phyloP scores from a whole-genome alignment of 257 asterid genomes.

The Catharanthus roseus region DNA sequence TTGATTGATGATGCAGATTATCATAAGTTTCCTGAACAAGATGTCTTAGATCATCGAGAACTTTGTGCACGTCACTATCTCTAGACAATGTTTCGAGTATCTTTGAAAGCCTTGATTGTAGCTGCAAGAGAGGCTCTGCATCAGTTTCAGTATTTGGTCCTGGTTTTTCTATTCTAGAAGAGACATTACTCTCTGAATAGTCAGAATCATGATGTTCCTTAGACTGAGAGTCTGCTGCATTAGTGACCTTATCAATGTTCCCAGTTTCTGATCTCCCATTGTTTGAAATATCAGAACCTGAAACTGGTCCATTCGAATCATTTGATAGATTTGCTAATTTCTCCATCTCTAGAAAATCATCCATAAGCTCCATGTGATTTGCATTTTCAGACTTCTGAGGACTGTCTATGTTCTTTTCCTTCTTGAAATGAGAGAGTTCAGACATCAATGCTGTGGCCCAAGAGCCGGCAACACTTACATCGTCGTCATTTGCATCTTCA shows the following conservation, averaged over 20 bases:
- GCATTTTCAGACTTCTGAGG: conserved; percentile 57
- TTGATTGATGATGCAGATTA: conserved; percentile 28
- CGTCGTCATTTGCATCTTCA: conserved; percentile 81
- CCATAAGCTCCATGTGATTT: conserved; percentile 77
- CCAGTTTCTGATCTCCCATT: conserved; percentile 29
- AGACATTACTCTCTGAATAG: conserved; percentile 18
- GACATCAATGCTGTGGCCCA: conserved; percentile 56
- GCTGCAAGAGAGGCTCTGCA: conserved; percentile 39
- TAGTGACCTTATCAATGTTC: conserved; percentile 30
- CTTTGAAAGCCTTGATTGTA: conserved; percentile 54
- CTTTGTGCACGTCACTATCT: conserved; percentile 48
- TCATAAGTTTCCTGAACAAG: conserved; percentile 54
- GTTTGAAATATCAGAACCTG: conserved; percentile 31
- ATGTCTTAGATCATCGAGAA: conserved; percentile 43
- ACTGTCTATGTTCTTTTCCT: conserved; percentile 54
- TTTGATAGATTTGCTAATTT: conserved; percentile 65
- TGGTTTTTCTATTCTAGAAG: conserved; percentile 23
- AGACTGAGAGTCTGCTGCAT: conserved; percentile 24
- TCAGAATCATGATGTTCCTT: conserved; percentile 23
- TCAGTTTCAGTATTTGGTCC: conserved; percentile 29
- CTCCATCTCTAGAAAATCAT: conserved; percentile 98
- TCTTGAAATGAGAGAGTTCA: conserved; percentile 61
- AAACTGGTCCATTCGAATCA: conserved; percentile 39
- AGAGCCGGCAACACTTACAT: conserved; percentile 64
- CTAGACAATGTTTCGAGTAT: conserved; percentile 51